Evolutionary conservation across 441 rosid species (phyloP), one percentile per base, ranked within the genome.

Genomic region (Sinapis alba): DNA sequence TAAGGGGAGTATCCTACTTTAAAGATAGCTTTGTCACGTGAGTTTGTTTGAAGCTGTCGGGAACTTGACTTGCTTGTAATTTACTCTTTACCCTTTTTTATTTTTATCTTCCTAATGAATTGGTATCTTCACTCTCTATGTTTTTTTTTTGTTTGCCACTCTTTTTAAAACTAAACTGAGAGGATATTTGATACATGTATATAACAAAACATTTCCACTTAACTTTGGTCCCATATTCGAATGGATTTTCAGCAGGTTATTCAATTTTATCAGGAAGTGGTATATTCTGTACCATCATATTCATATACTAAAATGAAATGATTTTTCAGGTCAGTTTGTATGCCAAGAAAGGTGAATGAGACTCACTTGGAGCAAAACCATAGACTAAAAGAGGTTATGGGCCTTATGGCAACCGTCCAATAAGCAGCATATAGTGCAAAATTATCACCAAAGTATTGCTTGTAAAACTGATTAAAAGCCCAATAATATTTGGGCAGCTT

Each of bases 21-120:
- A 15, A 26, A 58, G 73, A 57, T 15, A 23, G 32, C 38, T 18
- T 45, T 34, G 62, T 69, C 84, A 86, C 82, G 83, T 86, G 80
- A 71, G 11, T 65, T 59, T 77, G 72, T 60, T 51, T 65, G 57
- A 71, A 27, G 26, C 62, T 74, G 53, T 20, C 68, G 63, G 65
- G 45, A 47, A 74, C 66, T 73, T 65, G 8, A 73, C 71, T 73
- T 54, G 20, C 71, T 66, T 73, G 65, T 65, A 41, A 65, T 41
- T 65, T 56, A 73, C 71, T 73, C 59, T 65, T 65, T 11, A 30
- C 62, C 54, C n/a, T 12, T 30, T 60, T 13, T 3, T 19, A 28
- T 1, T 41, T 26, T 28, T 9, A 4, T 20, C 8, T 59, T 59
- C 9, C 12, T 13, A 16, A 45, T 71, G 3, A 28, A 20, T 43